Evolutionary conservation across 2,329 filamentous ascomycete genomes (phyloP), one percentile per base, ranked within the genome.

Genomic region (Venturia oleaginea): DNA sequence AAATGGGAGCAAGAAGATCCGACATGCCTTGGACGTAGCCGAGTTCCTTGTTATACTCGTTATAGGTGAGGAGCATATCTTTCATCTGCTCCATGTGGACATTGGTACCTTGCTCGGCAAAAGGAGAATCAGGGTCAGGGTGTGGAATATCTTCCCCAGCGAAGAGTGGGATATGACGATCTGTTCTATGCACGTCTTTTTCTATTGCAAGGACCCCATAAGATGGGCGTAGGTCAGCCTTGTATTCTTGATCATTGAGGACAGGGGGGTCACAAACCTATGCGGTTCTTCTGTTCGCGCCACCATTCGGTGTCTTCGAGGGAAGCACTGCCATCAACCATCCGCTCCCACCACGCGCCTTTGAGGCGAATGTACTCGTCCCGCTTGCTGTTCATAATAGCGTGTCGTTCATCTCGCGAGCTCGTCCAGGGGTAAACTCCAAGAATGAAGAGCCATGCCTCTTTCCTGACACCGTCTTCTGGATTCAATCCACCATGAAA

Each of bases 21-120:
- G 92, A 97, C 94, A 99, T 99, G 67, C 94, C 94, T 78, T 99
- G 94, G 1, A 99, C 94, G 72, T 99, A 99, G 60, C 95, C 94
- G 2, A 99, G 83, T 65, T 94, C 91, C 66, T 87, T 90, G 78
- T 99, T 99, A 77, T 95, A 95, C 77, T 99, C 94, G 74, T 99
- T 97, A 76, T 99, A 99, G 0, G 94, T 97, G 22, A 99, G 83
- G 0, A 99, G 86, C 90, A 99, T 96, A 74, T 99, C 94, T 78
- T 99, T 99, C 85, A 99, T 90, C 78, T 99, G 94, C 76, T 99
- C 94, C 68, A 99, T 84, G 75, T 99, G 94, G 6, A 97, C 92
- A 71, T 99, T 99, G 59, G 94, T 99, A 67, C 94, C 94, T 4
- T 87, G 85, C 55, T 92, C 90, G 15, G 93, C 91, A 75, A 97